Base-by-base conservation (phyloP, 495 filamentous ascomycete genomes). In the Saxophila tyrrhenica region DNA sequence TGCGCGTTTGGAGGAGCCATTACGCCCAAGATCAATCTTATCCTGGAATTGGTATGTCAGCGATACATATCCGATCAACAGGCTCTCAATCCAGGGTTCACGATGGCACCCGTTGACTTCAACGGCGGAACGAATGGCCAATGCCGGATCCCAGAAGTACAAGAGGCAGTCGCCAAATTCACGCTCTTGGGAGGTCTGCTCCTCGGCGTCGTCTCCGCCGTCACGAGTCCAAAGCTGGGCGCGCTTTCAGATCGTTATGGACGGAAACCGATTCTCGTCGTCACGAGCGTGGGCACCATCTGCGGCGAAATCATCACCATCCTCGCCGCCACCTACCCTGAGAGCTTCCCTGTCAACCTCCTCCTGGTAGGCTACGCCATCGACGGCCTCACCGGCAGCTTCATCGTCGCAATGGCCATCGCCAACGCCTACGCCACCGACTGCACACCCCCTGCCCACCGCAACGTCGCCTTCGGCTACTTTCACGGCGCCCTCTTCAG, bases 201-300 rank as follows among this genome's bases (percentile, higher is more conserved):
- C 17, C 74, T 78, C 2, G 91, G 90, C 1, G 69, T 84, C 2
- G 66, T 95, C 2, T 75, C 78, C 50, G 88, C 89, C 7, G 62
- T 96, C 58, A 81, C 81, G 21, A 83, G 84, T 44, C 92, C 92
- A 1, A 86, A 85, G 53, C 66, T 98, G 3, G 92, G 92, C 2
- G 76, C 83, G 0, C 69, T 95, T 20, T 96, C 91, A 1, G 92
- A 98, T 72, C 82, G 87, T 5, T 86, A 89, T 69, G 92, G 92
- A 1, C 78, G 92, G 45, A 86, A 81, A 43, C 72, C 64, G 17
- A 63, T 95, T 38, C 78, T 97, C 51, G 75, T 82, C 15, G 59
- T 87, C 29, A 76, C 79, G 21, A 82, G 82, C 13, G 64, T 78
- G 1, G 89, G 88, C 9, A 77, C 80, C 39, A 72, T 95, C 0